Base-by-base conservation (phyloP, 805 yeast species). In the Saturnispora sekii region DNA sequence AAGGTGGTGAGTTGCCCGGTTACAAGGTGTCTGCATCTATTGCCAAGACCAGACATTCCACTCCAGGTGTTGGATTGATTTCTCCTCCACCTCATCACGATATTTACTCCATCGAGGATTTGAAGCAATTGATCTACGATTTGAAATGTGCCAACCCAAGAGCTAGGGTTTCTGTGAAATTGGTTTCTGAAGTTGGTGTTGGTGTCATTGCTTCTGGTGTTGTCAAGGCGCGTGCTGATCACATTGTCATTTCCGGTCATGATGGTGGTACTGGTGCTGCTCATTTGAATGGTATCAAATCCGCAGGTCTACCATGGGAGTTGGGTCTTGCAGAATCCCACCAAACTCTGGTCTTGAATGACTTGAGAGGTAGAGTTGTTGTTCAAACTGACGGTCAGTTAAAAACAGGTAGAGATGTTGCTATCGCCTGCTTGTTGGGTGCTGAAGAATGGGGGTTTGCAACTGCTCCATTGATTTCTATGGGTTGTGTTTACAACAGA, bases 201-300 rank as follows among this genome's bases (percentile, higher is more conserved):
- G 98, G 98, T 72, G 88, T 93, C 60, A 90, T 93, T 62, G 97
- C 97, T 26, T 87, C 97, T 37, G 98, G 98, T 76, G 98, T 90
- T 28, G 97, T 97, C 49, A 90, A 90, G 69, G 98, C 98, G 15
- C 94, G 93, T 62, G 96, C 97, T 11, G 97, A 93, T 62, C 96
- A 90, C 62, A 84, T 90, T 58, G 74, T 90, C 61, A 85, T 90
- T 52, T 85, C 96, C 49, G 97, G 97, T 59, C 97, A 94, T 61
- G 97, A 90, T 66, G 98, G 98, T 77, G 98, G 98, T 72, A 90
- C 98, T 47, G 98, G 98, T 80, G 98, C 98, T 48, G 90, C 96
- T 48, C 79, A 94, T 65, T 86, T 94, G 87, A 89, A 97, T 16
- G 93, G 96, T 63, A 88, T 90, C 63, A 89, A 89, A 64, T 81